These are phyloP conservation scores for Sherardia arvensis DNA, from an alignment of 257 asterid genomes.

Conservation along the genomic window DNA sequence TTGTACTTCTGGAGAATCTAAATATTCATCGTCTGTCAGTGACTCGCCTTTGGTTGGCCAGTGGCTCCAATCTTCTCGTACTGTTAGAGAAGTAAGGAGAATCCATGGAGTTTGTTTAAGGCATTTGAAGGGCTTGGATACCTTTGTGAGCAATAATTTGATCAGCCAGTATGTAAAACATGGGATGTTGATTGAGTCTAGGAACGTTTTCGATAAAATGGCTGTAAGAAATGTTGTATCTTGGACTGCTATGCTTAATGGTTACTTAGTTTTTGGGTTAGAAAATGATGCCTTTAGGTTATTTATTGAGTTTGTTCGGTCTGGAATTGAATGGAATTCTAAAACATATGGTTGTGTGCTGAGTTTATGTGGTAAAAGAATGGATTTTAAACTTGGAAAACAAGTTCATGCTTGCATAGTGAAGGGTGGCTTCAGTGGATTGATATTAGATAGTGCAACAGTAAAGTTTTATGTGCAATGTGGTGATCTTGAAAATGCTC, in stretches of 20 bases:
- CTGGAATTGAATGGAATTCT: slow-evolving; percentile 46
- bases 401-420: slow-evolving; percentile 55
- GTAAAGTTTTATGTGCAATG: slow-evolving; percentile 62
- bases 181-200: slow-evolving; percentile 52
- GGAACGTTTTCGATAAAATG: slow-evolving; percentile 71
- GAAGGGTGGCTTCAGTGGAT: slow-evolving; percentile 43
- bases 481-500: slow-evolving; percentile 53
- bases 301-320: slow-evolving; percentile 39
- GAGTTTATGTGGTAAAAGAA: slow-evolving; percentile 43
- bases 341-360: slow-evolving; percentile 67
- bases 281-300: slow-evolving; percentile 37
- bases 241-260: slow-evolving; percentile 95
- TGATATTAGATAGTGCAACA: slow-evolving; percentile 52
- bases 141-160: slow-evolving; percentile 54
- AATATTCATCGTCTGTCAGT: slow-evolving; percentile 11
- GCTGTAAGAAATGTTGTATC: slow-evolving; percentile 60
- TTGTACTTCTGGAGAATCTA: slow-evolving; percentile 8
- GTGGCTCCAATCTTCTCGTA: slow-evolving; percentile 51
- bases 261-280: slow-evolving; percentile 51
- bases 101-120: slow-evolving; percentile 43
- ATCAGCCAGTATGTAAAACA: slow-evolving; percentile 38
- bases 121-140: slow-evolving; percentile 16
- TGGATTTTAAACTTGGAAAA: slow-evolving; percentile 59
- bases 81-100: slow-evolving; percentile 29
- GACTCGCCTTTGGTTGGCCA: slow-evolving; percentile 27